phyloP scores from a whole-genome alignment of 2,329 filamentous ascomycete genomes.

The Rhexocercosporidium sp. region DNA sequence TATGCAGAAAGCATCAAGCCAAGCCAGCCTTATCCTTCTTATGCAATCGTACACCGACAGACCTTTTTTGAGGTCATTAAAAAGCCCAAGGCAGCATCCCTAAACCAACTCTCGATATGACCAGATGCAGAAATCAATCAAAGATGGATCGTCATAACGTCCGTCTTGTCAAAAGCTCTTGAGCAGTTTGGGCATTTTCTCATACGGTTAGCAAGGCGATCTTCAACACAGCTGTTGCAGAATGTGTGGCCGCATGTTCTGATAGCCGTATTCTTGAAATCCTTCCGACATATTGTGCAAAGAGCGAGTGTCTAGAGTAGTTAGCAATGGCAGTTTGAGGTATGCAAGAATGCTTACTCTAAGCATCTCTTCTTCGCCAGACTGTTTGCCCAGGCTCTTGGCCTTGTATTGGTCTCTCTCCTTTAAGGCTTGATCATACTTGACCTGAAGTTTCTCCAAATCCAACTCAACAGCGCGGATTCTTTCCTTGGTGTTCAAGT shows the following conservation, averaged over 20 bases:
- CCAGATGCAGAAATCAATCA: constrained; percentile 35
- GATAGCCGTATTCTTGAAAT: constrained; percentile 92
- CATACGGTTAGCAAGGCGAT: constrained; percentile 86
- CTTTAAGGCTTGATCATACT: constrained; percentile 79
- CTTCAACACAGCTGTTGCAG: constrained; percentile 88
- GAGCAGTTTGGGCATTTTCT: constrained; percentile 96
- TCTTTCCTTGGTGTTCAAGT: constrained; percentile 57
- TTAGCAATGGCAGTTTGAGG: constrained; percentile 41
- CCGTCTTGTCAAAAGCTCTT: constrained; percentile 87
- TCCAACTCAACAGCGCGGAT: constrained; percentile 72
- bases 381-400: constrained; percentile 80
- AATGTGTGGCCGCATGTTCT: constrained; percentile 96
- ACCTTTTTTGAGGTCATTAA: constrained; percentile 24
- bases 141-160: constrained; percentile 77
- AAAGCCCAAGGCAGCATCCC: constrained; percentile 25
- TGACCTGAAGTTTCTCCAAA: constrained; percentile 77
- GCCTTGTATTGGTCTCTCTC: constrained; percentile 85
- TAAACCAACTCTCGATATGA: constrained; percentile 19
- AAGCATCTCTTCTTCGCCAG: constrained; percentile 82
- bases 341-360: constrained; percentile 66
- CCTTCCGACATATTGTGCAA: constrained; percentile 89
- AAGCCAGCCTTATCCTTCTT: constrained; percentile 27
- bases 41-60: constrained; percentile 40
- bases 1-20: constrained; percentile 19
- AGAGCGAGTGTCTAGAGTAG: constrained; percentile 70